A percentile compares a stretch with the other conserved stretches of the same genome.
Evolutionary conservation across 129 eudicot genomes (phyloP).

Genomic region (Flaveria trinervia): DNA sequence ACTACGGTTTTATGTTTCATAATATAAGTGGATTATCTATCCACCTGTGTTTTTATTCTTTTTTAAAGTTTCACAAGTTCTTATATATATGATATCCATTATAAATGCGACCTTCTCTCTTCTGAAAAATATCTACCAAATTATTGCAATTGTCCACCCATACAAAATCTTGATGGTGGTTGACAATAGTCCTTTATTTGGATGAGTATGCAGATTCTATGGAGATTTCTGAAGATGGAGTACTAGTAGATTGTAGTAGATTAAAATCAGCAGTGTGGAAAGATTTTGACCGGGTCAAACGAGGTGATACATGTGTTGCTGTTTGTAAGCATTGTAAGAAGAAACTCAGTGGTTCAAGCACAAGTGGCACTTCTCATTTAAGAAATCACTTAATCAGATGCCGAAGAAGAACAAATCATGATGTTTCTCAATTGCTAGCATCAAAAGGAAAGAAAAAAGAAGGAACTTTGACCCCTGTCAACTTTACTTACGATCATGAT

Average conservation of each 20-base stretch:
- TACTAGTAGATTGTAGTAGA: slow-evolving; percentile 74
- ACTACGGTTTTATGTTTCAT: background rate
- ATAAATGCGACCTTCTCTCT: background rate
- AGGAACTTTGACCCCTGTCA: slow-evolving; percentile 48
- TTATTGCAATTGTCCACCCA: background rate
- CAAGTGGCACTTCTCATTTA: slow-evolving; percentile 93
- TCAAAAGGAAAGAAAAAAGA: slow-evolving; percentile 81
- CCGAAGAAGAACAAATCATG: slow-evolving; percentile 73
- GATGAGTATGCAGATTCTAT: slow-evolving; percentile 38
- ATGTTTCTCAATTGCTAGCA: slow-evolving; percentile 56
- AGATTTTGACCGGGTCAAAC: slow-evolving; percentile 85
- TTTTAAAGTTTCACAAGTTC: background rate
- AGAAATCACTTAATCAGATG: slow-evolving; percentile 93
- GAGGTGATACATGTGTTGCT: slow-evolving; percentile 73
- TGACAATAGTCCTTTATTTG: slow-evolving; percentile 12
- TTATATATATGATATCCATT: background rate
- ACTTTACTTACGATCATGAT: slow-evolving; percentile 51
- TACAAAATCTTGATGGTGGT: background rate
- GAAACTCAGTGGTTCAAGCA: slow-evolving; percentile 90
- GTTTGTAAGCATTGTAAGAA: slow-evolving; percentile 91
- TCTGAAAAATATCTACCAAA: background rate
- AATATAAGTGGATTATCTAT: background rate
- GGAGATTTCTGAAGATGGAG: slow-evolving; percentile 70
- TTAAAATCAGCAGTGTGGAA: slow-evolving; percentile 93
- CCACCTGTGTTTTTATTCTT: background rate